phyloP scores from a whole-genome alignment of 805 yeast species.

The Saccharomycopsis capsularis region DNA sequence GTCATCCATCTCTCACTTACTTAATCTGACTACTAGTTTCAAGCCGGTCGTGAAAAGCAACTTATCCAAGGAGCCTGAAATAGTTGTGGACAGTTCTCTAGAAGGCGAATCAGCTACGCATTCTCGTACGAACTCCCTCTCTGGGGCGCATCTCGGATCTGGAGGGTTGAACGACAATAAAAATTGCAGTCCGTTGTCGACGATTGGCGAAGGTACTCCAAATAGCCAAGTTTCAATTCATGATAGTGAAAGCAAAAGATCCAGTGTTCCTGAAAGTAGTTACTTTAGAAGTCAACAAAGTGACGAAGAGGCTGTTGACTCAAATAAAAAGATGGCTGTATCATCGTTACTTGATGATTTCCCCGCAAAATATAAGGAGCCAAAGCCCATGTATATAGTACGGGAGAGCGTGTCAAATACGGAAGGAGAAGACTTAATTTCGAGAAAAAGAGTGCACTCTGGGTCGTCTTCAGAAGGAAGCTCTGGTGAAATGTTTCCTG shows the following conservation, averaged over 20 bases:
- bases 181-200: not conserved
- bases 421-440: not conserved
- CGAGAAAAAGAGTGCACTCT: constrained; percentile 11
- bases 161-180: not conserved
- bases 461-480: constrained; percentile 3
- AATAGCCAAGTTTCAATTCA: no score
- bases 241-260: not conserved
- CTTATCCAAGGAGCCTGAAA: not conserved
- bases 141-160: not conserved
- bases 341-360: constrained; percentile 10
- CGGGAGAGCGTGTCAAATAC: not conserved
- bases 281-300: no score
- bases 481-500: no score
- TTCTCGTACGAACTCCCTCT: not conserved
- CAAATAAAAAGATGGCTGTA: constrained; percentile 11
- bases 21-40: constrained; percentile 4
- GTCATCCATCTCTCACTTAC: constrained; percentile 17
- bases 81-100: not conserved
- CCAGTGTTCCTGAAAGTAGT: no score
- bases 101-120: not conserved
- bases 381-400: not conserved
- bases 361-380: not conserved
- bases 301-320: not conserved
- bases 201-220: not conserved
- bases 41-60: not conserved